phyloP scores from a whole-genome alignment of 2,329 filamentous ascomycete genomes.

The Trichoderma koningiopsis region DNA sequence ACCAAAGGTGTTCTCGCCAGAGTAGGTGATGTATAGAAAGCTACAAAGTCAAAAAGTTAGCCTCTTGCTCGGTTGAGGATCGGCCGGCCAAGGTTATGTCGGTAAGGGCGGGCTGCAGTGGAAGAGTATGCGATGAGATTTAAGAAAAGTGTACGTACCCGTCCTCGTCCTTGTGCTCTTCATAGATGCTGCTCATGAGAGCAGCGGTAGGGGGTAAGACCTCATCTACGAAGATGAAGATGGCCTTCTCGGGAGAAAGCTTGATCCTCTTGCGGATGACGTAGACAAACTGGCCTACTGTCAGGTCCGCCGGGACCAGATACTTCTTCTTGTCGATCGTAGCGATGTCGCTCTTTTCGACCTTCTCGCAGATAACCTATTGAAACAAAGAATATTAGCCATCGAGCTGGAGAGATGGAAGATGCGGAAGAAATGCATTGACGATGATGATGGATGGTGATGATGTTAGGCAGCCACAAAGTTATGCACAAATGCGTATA shows the following conservation, averaged over 20 bases:
- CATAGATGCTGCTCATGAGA: conserved; percentile 99
- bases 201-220: conserved; percentile 94
- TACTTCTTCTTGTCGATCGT: conserved; percentile 99
- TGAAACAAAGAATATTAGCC: background rate
- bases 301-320: conserved; percentile 93
- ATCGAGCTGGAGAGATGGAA: background rate
- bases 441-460: background rate
- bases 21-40: conserved; percentile 99
- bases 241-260: conserved; percentile 98
- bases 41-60: conserved; percentile 46
- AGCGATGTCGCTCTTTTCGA: conserved; percentile 98
- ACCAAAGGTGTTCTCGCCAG: conserved; percentile 98
- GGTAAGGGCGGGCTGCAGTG: background rate
- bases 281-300: conserved; percentile 99
- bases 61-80: background rate
- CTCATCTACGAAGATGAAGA: conserved; percentile 99
- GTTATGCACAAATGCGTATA: background rate
- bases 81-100: background rate
- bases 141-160: conserved; percentile 49
- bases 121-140: background rate
- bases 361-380: conserved; percentile 99
- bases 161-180: conserved; percentile 92
- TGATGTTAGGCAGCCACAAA: background rate
- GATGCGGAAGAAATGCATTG: background rate
- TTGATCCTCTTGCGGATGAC: conserved; percentile 99